phyloP scores from a whole-genome alignment of 257 asterid genomes.

The Ehretia macrophylla region DNA sequence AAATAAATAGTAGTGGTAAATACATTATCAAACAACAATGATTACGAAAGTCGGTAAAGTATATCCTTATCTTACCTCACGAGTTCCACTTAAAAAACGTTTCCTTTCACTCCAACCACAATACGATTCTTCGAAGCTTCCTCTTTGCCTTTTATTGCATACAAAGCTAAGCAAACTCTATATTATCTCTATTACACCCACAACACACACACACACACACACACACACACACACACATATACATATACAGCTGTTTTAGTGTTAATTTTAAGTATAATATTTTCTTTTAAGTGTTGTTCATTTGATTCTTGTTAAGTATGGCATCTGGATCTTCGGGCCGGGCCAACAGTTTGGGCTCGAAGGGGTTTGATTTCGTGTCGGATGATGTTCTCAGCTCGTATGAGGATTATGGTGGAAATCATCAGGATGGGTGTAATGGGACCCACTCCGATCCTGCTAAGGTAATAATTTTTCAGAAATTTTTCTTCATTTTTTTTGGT shows the following conservation, averaged over 20 bases:
- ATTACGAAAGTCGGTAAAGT: background rate
- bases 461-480: constrained; percentile 3
- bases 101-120: background rate
- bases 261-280: background rate
- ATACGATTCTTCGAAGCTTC: constrained; percentile 1
- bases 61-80: constrained; percentile 7
- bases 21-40: background rate
- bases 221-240: background rate
- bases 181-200: background rate
- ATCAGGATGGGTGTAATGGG: constrained; percentile 58
- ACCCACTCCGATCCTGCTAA: constrained; percentile 52
- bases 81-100: constrained; percentile 18
- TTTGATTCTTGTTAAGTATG: constrained; percentile 35
- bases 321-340: constrained; percentile 79
- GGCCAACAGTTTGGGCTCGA: constrained; percentile 42
- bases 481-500: background rate
- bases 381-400: constrained; percentile 84
- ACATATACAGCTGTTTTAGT: background rate
- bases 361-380: constrained; percentile 67
- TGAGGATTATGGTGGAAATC: constrained; percentile 49
- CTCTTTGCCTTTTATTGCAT: background rate
- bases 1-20: background rate
- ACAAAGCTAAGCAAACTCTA: constrained; percentile 17
- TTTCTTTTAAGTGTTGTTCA: constrained; percentile 2
- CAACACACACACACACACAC: background rate